Evolutionary conservation across 2,329 filamentous ascomycete species (phyloP).

Genomic region (Leptographium lundbergii): DNA sequence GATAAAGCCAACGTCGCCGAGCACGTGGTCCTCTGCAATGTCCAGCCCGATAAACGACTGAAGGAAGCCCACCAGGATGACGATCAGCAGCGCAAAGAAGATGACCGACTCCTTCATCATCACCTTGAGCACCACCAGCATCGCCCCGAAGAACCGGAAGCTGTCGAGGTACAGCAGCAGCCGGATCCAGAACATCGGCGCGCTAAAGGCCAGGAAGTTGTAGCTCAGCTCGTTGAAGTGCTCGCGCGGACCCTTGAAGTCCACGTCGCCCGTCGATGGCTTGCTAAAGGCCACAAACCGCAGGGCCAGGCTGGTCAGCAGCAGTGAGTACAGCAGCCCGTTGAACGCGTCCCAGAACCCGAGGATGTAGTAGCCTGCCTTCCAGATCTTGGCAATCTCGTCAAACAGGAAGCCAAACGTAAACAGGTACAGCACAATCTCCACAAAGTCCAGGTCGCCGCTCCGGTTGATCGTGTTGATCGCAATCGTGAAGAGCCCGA

Average conservation of each 20-base stretch:
- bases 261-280: slow-evolving; percentile 16
- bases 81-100: slow-evolving; percentile 81
- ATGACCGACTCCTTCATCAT: slow-evolving; percentile 93
- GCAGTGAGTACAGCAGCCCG: slow-evolving; percentile 62
- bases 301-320: slow-evolving; percentile 65
- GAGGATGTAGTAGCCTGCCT: slow-evolving; percentile 81
- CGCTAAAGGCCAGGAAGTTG: slow-evolving; percentile 84
- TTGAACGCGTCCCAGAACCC: slow-evolving; percentile 98
- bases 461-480: slow-evolving; percentile 87
- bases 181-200: slow-evolving; percentile 94
- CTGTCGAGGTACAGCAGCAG: slow-evolving; percentile 87
- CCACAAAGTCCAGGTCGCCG: slow-evolving; percentile 73
- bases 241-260: slow-evolving; percentile 31
- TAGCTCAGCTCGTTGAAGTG: slow-evolving; percentile 74
- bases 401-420: slow-evolving; percentile 85
- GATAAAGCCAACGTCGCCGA: slow-evolving; percentile 61
- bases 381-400: slow-evolving; percentile 81
- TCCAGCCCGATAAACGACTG: slow-evolving; percentile 93
- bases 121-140: slow-evolving; percentile 92
- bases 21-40: slow-evolving; percentile 58
- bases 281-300: slow-evolving; percentile 68
- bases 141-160: slow-evolving; percentile 91
- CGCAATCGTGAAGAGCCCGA: slow-evolving; percentile 74
- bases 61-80: slow-evolving; percentile 77
- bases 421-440: slow-evolving; percentile 79